Percentiles rank a stretch among this genome's conserved stretches.
These are phyloP conservation scores for Ogataea hybrid DNA, from an alignment of 1,139 yeast species.

Conservation along the genomic window DNA sequence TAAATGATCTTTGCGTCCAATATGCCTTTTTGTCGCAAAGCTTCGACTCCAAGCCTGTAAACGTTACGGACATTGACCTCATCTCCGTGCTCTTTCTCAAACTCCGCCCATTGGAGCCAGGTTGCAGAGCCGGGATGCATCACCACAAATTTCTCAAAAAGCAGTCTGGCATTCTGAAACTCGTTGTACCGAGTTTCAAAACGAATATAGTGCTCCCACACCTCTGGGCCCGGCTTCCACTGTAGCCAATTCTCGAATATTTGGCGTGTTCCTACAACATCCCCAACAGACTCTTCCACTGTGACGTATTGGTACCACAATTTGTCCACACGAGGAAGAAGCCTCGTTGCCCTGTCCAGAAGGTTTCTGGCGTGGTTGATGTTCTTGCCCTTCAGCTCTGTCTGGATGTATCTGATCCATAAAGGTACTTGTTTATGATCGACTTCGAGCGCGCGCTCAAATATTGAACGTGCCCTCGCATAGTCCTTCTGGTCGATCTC, in stretches of 20 bases:
- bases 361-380: conserved; percentile 88
- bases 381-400: conserved; percentile 69
- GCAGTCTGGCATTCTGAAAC: conserved; percentile 51
- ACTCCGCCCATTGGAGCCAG: conserved; percentile 66
- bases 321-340: conserved; percentile 77
- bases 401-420: conserved; percentile 82
- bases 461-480: conserved; percentile 74
- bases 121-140: conserved; percentile 52
- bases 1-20: conserved; percentile 41
- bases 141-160: conserved; percentile 56
- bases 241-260: conserved; percentile 79
- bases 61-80: conserved; percentile 53
- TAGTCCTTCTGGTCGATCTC: conserved; percentile 80
- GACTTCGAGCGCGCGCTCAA: conserved; percentile 83
- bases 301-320: conserved; percentile 83
- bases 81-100: conserved; percentile 57
- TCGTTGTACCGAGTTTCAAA: conserved; percentile 72
- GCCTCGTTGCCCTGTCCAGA: conserved; percentile 71
- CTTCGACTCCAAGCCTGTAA: conserved; percentile 66
- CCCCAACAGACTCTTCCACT: conserved; percentile 76
- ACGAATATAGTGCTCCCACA: conserved; percentile 74
- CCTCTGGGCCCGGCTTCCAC: conserved; percentile 65
- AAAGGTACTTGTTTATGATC: conserved; percentile 72
- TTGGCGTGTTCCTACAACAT: conserved; percentile 58
- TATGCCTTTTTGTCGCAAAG: conserved; percentile 34